Evolutionary conservation across 805 yeast genomes (phyloP).

Genomic region (Ogataea nonfermentans): DNA sequence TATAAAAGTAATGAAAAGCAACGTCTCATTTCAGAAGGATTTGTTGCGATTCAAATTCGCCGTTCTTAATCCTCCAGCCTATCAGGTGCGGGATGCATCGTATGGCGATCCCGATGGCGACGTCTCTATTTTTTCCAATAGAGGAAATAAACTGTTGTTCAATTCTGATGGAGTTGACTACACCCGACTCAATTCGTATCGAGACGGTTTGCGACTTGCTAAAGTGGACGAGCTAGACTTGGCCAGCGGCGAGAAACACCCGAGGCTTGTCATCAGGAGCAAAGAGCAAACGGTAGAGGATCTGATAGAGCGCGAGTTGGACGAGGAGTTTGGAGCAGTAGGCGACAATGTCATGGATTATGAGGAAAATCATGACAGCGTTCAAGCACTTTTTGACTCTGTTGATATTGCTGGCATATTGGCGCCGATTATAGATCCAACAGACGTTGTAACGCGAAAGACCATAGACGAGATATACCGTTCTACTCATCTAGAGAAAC

Average conservation of each 20-base stretch:
- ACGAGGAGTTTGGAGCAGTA: constrained; percentile 28
- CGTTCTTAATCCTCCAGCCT: constrained; percentile 15
- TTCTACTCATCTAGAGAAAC: constrained; percentile 48
- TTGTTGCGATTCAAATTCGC: constrained; percentile 27
- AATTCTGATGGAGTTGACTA: constrained; percentile 26
- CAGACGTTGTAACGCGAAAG: constrained; percentile 72
- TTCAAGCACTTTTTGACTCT: constrained; percentile 44
- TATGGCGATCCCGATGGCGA: constrained; percentile 17
- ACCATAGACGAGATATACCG: constrained; percentile 67
- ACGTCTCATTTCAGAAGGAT: constrained; percentile 20
- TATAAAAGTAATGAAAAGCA: constrained; percentile 9
- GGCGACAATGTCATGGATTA: constrained; percentile 22
- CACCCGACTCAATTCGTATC: constrained; percentile 23
- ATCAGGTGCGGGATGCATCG: constrained; percentile 7
- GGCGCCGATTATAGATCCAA: constrained; percentile 76
- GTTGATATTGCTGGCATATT: constrained; percentile 59
- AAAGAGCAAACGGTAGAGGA: constrained; percentile 27
- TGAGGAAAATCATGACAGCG: constrained; percentile 26
- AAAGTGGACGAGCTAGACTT: constrained; percentile 20
- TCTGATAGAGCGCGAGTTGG: constrained; percentile 27
- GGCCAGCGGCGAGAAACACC: constrained; percentile 17
- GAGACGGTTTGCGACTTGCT: constrained; percentile 23
- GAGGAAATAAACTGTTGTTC: constrained; percentile 33
- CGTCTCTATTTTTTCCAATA: constrained; percentile 26
- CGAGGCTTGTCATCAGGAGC: constrained; percentile 26